Evolutionary conservation across 2,329 filamentous ascomycete genomes (phyloP), one percentile per base, ranked within the genome.

Genomic region (Aspergillus nomiae): DNA sequence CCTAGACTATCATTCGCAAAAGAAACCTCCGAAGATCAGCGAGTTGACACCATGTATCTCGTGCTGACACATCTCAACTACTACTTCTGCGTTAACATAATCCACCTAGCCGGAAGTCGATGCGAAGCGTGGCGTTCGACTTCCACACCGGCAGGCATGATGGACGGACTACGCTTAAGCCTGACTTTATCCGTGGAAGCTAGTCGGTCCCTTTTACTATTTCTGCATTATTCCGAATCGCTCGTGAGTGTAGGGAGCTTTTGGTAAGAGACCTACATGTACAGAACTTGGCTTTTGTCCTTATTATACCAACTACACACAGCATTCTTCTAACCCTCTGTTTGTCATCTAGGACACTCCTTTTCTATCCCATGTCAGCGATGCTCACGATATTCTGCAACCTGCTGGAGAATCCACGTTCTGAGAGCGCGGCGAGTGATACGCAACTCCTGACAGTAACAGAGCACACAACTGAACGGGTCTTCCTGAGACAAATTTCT

Each of bases 351-450:
- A 36, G 34, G 34, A 41, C 38, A 9, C 8, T 41, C 38, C 38
- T 41, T n/a, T 85, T 84, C 59, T 85, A 85, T 50, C 83, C 84
- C 1, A 78, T 83, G 41, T 78, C 81, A 0, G 83, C 84, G 0
- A 73, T 83, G 21, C 72, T 84, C 61, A 80, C 77, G 0, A 70
- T 86, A 0, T 86, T 86, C 64, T 82, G 80, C 71, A 82, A 82
- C 59, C 76, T 85, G 14, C 66, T 86, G 0, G 69, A 73, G 16
- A 71, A 81, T n/a, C 83, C 84, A 0, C 70, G 19, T n/a, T 2
- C 38, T 9, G 16, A 19, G 19, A 41, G 38, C 38, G 38, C 38
- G 6, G 19, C 38, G 4, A n/a, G 38, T 9, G 38, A 41, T n/a
- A 41, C 38, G 38, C 38, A 41, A 9, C 38, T 41, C 16, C 38